Evolutionary conservation across 345 rosid genomes (phyloP).

Genomic region (Draba incana): DNA sequence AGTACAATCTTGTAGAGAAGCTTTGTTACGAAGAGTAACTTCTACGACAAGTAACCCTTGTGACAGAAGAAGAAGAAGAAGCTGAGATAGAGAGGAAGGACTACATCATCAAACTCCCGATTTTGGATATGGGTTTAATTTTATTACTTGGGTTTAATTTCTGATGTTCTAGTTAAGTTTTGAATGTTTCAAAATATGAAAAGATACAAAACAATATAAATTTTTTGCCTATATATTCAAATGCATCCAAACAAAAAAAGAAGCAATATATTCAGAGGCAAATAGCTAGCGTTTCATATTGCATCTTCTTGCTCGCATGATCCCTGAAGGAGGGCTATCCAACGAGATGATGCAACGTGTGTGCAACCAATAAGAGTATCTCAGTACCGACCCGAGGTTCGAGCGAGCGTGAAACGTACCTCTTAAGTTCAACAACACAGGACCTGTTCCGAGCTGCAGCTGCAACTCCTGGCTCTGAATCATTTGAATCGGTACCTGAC

Average conservation of each 20-base stretch:
- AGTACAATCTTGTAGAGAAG: too few species aligned
- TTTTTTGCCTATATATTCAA: slow-evolving; percentile 1
- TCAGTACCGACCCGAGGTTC: slow-evolving; percentile 58
- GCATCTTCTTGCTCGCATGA: slow-evolving; percentile 60
- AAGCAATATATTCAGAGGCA: background rate
- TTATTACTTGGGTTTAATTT: too few species aligned
- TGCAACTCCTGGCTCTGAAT: slow-evolving; percentile 53
- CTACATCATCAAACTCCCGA: too few species aligned
- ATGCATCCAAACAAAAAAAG: background rate
- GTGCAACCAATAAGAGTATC: slow-evolving; percentile 74
- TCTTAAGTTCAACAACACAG: slow-evolving; percentile 55
- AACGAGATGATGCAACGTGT: slow-evolving; percentile 58
- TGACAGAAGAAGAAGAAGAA: too few species aligned
- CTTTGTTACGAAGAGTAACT: too few species aligned
- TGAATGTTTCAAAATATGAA: background rate
- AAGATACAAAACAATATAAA: slow-evolving; percentile 15
- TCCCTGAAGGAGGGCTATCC: slow-evolving; percentile 75
- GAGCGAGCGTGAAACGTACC: slow-evolving; percentile 76
- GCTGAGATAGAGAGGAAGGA: too few species aligned
- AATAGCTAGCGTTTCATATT: slow-evolving; percentile 58
- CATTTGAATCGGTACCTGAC: slow-evolving; percentile 67
- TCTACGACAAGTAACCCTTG: too few species aligned
- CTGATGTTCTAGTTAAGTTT: too few species aligned
- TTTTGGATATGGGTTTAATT: too few species aligned
- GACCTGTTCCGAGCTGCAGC: slow-evolving; percentile 55